A percentile compares a stretch with the other conserved stretches of the same genome.
These are phyloP conservation scores for Arabidopsis suecica DNA, from an alignment of 345 rosid species.

Conservation along the genomic window DNA sequence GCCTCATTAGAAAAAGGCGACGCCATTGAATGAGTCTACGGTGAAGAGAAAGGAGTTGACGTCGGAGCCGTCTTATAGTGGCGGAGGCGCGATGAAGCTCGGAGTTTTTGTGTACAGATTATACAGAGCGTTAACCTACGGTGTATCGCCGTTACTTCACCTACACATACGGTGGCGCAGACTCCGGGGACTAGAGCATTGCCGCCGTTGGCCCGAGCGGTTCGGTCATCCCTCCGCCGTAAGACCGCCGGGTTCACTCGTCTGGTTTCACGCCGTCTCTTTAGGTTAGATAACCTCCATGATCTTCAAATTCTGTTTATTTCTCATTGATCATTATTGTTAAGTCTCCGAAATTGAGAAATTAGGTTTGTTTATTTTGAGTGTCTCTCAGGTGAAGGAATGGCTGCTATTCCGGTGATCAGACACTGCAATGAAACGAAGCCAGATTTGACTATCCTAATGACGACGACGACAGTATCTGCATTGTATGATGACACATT, in stretches of 20 bases:
- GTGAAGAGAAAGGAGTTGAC: slow-evolving; percentile 31
- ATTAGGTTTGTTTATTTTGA: background rate
- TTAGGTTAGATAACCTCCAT: slow-evolving; percentile 50
- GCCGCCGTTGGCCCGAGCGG: slow-evolving; percentile 83
- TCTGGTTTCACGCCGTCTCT: slow-evolving; percentile 97
- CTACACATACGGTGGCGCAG: slow-evolving; percentile 77
- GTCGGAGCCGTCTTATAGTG: slow-evolving; percentile 36
- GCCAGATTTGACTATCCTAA: slow-evolving; percentile 66
- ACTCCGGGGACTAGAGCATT: slow-evolving; percentile 74
- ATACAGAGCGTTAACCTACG: slow-evolving; percentile 69
- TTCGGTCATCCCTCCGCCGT: slow-evolving; percentile 70
- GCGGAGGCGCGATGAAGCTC: slow-evolving; percentile 30
- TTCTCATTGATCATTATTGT: background rate
- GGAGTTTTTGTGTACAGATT: slow-evolving; percentile 63
- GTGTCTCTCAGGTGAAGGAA: slow-evolving; percentile 74
- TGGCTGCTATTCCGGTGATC: slow-evolving; percentile 91
- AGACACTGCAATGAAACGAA: slow-evolving; percentile 55
- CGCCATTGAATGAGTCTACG: slow-evolving; percentile 4
- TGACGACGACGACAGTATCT: slow-evolving; percentile 78
- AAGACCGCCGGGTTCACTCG: slow-evolving; percentile 73
- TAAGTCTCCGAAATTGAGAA: too few relatives aligned
- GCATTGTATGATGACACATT: slow-evolving; percentile 59
- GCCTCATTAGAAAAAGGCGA: background rate
- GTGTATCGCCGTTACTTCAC: slow-evolving; percentile 66
- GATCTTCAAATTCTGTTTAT: background rate